Percentiles rank a stretch among this genome's conserved stretches.
These are phyloP conservation scores for Draba incana DNA, from an alignment of 345 rosid genomes.

Conservation along the genomic window DNA sequence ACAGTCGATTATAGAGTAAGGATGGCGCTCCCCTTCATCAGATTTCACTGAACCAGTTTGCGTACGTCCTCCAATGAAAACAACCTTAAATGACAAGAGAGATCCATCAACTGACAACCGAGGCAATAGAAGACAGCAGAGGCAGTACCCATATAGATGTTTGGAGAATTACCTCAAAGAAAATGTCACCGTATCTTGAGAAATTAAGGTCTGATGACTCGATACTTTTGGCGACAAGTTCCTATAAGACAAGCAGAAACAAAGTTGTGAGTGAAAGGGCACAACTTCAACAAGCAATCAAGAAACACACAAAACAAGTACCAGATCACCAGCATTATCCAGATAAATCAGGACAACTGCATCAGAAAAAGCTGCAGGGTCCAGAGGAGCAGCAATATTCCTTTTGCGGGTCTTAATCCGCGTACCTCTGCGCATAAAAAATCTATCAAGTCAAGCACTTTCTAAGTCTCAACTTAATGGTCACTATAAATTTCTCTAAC, in stretches of 20 bases:
- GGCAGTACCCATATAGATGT: no score
- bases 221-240: conserved; percentile 81
- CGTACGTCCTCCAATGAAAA: conserved; percentile 97
- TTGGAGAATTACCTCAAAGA: conserved; percentile 40
- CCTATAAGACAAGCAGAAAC: conserved; percentile 48
- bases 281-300: background rate
- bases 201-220: conserved; percentile 92
- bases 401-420: conserved; percentile 99
- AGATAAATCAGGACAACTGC: conserved; percentile 95
- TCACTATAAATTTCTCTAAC: background rate
- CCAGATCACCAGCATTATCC: conserved; percentile 99
- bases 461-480: background rate
- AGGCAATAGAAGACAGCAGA: no score
- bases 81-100: conserved; percentile 68
- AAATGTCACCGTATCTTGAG: conserved; percentile 85
- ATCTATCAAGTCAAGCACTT: background rate
- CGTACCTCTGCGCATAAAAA: conserved; percentile 64
- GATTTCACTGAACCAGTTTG: conserved; percentile 95
- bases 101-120: no score
- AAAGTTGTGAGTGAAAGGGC: background rate
- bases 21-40: conserved; percentile 98
- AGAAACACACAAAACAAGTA: conserved; percentile 29
- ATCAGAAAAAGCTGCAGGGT: conserved; percentile 98
- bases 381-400: conserved; percentile 95
- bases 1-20: conserved; percentile 84